phyloP scores from a whole-genome alignment of 495 filamentous ascomycete genomes.

The Aspergillus nanangensis region DNA sequence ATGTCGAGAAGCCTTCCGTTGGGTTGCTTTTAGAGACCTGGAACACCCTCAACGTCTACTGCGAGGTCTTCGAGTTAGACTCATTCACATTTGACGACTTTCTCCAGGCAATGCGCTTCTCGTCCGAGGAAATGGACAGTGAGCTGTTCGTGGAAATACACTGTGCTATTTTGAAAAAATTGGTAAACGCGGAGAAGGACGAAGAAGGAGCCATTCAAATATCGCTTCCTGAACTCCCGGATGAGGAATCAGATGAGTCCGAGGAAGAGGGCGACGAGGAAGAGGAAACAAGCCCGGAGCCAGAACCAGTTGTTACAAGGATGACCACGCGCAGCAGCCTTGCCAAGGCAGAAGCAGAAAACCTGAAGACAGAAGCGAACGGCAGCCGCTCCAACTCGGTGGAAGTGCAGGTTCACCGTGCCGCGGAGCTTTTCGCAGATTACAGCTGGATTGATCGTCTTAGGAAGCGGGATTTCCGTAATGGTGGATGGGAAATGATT shows the following conservation, averaged over 20 bases:
- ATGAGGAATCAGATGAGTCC: constrained; percentile 58
- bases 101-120: constrained; percentile 78
- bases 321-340: constrained; percentile 82
- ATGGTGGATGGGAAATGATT: constrained; percentile 89
- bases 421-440: constrained; percentile 62
- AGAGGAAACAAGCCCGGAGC: constrained; percentile 47
- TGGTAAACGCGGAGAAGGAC: constrained; percentile 70
- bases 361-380: constrained; percentile 47
- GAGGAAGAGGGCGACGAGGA: constrained; percentile 53
- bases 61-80: constrained; percentile 86
- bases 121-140: constrained; percentile 72
- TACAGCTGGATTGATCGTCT: constrained; percentile 83
- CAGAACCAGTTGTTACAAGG: constrained; percentile 58
- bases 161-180: constrained; percentile 82
- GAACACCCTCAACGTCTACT: constrained; percentile 95
- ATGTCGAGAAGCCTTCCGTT: constrained; percentile 73
- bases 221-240: constrained; percentile 70
- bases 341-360: constrained; percentile 71
- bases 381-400: constrained; percentile 20
- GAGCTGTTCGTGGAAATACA: constrained; percentile 88
- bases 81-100: constrained; percentile 98
- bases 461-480: constrained; percentile 76
- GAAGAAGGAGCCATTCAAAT: constrained; percentile 72
- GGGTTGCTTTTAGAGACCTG: constrained; percentile 82
- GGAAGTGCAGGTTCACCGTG: constrained; percentile 59